Evolutionary conservation across 768 basidiomycete genomes (phyloP).

Genomic region (Terana coerulea): DNA sequence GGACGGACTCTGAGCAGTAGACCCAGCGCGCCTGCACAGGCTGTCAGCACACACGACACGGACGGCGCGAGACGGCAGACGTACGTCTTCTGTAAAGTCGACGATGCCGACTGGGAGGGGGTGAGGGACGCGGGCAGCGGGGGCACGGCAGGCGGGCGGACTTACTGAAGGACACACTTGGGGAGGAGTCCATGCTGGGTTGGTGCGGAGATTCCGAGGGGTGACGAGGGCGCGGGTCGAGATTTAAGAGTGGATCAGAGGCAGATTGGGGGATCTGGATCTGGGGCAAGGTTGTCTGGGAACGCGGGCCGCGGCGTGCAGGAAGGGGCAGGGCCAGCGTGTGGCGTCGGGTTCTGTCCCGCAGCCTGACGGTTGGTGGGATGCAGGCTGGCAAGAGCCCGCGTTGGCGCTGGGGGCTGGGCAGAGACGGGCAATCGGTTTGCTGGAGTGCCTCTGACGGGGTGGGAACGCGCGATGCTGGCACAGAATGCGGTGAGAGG

Average conservation of each 20-base stretch:
- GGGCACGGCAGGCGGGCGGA: slow-evolving; percentile 20
- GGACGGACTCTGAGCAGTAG: slow-evolving; percentile 27
- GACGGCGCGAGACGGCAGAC: slow-evolving; percentile 12
- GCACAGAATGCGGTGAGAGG: too few species aligned
- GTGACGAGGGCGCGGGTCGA: not conserved
- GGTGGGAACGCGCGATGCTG: too few species aligned
- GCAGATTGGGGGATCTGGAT: not conserved
- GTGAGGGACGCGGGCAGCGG: not conserved
- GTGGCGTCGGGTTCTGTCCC: not conserved
- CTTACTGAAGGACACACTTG: slow-evolving; percentile 77
- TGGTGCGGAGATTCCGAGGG: not conserved
- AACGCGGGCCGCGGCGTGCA: not conserved
- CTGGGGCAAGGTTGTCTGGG: not conserved
- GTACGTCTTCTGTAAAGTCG: slow-evolving; percentile 73
- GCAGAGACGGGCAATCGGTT: too few species aligned
- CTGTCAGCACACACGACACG: slow-evolving; percentile 1
- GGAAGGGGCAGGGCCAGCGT: not conserved
- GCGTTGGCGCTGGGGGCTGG: too few species aligned
- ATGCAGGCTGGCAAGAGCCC: too few species aligned
- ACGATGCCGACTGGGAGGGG: slow-evolving; percentile 63
- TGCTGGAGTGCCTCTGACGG: too few species aligned
- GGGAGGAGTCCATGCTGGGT: slow-evolving; percentile 29
- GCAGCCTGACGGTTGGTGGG: not conserved
- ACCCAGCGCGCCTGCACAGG: slow-evolving; percentile 23
- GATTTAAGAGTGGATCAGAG: too few species aligned